These are phyloP conservation scores for Clonostachys solani DNA, from an alignment of 2,329 filamentous ascomycete species.

Conservation along the genomic window DNA sequence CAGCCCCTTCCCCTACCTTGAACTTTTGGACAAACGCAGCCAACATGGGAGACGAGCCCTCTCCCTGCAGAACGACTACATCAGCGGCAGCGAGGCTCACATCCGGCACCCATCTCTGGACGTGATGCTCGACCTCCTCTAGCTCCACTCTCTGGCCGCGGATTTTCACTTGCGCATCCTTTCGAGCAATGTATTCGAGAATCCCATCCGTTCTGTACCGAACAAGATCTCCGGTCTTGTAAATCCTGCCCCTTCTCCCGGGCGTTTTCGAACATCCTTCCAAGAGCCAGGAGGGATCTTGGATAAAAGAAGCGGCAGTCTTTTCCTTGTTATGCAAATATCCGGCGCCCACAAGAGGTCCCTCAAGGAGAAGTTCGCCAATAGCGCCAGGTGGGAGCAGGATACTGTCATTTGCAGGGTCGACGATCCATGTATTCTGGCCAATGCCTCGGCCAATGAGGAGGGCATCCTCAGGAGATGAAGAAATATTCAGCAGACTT, in stretches of 20 bases:
- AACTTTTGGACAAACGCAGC: background rate
- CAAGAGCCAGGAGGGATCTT: conserved; percentile 30
- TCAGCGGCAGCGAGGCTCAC: conserved; percentile 15
- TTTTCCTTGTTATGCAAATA: conserved; percentile 5
- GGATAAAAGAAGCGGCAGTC: conserved; percentile 12
- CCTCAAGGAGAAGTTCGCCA: conserved; percentile 1
- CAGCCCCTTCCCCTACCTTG: background rate
- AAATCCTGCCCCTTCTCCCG: conserved; percentile 21
- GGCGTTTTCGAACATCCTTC: conserved; percentile 13
- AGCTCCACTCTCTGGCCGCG: conserved; percentile 44
- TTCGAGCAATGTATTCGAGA: conserved; percentile 16
- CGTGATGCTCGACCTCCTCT: conserved; percentile 12
- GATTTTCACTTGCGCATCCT: conserved; percentile 38
- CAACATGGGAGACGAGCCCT: background rate
- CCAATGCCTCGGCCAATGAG: conserved; percentile 39
- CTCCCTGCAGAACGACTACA: conserved; percentile 5
- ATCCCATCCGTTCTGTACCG: conserved; percentile 18
- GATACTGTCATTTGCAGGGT: conserved; percentile 1
- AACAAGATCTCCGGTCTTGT: conserved; percentile 26
- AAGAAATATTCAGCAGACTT: conserved; percentile 14
- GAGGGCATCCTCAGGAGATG: conserved; percentile 20
- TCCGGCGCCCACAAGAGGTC: conserved; percentile 38
- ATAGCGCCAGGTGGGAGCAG: background rate
- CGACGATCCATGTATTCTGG: conserved; percentile 4
- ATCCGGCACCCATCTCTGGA: conserved; percentile 1